These are phyloP conservation scores for Phylloporus sp. DNA, from an alignment of 768 basidiomycete species.

Conservation along the genomic window DNA sequence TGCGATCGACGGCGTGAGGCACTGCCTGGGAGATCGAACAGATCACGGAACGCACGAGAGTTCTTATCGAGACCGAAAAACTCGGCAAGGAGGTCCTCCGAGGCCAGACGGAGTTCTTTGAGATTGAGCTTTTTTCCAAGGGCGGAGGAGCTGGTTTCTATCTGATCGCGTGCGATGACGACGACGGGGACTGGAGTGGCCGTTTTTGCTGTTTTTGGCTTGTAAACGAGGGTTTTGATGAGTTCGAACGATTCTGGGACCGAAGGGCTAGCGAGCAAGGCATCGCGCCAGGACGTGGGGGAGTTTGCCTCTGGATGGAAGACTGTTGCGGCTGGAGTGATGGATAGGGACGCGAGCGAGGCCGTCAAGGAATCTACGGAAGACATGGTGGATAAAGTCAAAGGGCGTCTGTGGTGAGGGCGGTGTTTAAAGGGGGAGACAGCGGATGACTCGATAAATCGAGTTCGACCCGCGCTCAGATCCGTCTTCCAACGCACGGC, in stretches of 20 bases:
- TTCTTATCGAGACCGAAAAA: conserved; percentile 84
- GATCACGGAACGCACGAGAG: conserved; percentile 55
- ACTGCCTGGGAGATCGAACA: background rate
- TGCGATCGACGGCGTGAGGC: conserved; percentile 28
- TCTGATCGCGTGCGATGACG: conserved; percentile 78
- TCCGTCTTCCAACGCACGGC: conserved; percentile 8
- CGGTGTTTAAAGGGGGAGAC: conserved; percentile 14
- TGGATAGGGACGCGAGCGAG: conserved; percentile 49
- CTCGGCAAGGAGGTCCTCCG: conserved; percentile 79
- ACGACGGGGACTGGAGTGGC: conserved; percentile 81
- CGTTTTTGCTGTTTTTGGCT: conserved; percentile 92
- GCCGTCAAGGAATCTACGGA: conserved; percentile 31
- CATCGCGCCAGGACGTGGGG: conserved; percentile 72
- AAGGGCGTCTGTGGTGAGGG: background rate
- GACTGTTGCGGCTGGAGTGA: conserved; percentile 48
- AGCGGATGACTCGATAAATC: conserved; percentile 25
- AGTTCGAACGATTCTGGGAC: conserved; percentile 62
- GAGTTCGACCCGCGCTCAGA: conserved; percentile 20
- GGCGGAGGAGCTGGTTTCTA: conserved; percentile 73
- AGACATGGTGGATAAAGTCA: conserved; percentile 30
- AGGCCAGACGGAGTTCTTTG: conserved; percentile 84
- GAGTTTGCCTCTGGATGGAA: conserved; percentile 61
- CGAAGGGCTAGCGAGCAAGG: conserved; percentile 48
- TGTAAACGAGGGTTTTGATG: conserved; percentile 89
- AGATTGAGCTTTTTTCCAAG: conserved; percentile 76